Conservation (phyloP, 2,329 filamentous ascomycete species). For the Chlorencoelia australis region DNA sequence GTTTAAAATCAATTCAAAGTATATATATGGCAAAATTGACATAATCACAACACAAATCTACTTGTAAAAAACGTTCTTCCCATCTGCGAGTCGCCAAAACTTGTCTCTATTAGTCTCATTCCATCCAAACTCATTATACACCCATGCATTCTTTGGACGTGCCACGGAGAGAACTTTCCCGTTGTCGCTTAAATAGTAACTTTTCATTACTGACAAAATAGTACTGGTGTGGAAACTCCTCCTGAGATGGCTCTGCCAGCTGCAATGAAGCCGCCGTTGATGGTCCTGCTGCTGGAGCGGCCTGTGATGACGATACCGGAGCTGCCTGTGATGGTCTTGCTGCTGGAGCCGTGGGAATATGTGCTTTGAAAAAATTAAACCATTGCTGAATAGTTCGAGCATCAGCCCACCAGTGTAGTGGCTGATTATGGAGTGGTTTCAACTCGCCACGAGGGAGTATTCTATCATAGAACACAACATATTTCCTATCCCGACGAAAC, state of each 20-base stretch:
- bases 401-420: conserved; percentile 2
- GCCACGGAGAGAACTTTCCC: not conserved
- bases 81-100: not conserved
- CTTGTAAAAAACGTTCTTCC: not conserved
- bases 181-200: not conserved
- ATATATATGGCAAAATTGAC: no score
- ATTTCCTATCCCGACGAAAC: conserved; percentile 1
- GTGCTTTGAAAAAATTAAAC: conserved; percentile 1
- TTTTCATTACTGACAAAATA: not conserved
- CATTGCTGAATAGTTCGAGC: not conserved
- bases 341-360: not conserved
- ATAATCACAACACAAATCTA: no score
- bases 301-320: not conserved
- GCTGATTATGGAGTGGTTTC: not conserved
- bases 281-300: not conserved
- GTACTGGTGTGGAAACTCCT: no score
- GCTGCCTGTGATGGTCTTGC: not conserved
- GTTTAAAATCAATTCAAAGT: no score
- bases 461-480: conserved; percentile 1
- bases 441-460: conserved; percentile 2
- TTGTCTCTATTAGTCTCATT: not conserved
- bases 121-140: conserved; percentile 2
- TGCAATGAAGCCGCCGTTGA: not conserved
- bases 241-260: no score
- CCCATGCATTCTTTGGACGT: conserved; percentile 2